Percentiles rank a stretch among this genome's conserved stretches.
Evolutionary conservation across 1,284 basidiomycete genomes (phyloP).

Genomic region (Butyriboletus appendiculatus): DNA sequence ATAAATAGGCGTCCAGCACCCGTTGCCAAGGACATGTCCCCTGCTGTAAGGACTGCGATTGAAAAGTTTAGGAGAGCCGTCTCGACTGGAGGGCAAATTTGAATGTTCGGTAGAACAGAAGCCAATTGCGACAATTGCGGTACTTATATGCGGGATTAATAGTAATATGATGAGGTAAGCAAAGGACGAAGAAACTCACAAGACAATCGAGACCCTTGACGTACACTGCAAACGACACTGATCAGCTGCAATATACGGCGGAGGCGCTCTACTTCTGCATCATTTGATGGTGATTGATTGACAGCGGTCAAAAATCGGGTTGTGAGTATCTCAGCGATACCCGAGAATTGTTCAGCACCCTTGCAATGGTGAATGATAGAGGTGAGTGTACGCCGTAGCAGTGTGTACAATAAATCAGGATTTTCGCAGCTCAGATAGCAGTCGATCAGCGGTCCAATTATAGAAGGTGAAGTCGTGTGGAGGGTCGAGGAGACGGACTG

Average conservation of each 20-base stretch:
- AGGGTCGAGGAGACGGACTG: conserved; percentile 78
- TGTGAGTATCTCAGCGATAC: conserved; percentile 57
- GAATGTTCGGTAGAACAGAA: conserved; percentile 42
- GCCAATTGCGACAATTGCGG: conserved; percentile 52
- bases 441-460: conserved; percentile 58
- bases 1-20: conserved; percentile 60
- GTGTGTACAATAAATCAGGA: conserved; percentile 48
- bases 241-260: conserved; percentile 48
- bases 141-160: conserved; percentile 33
- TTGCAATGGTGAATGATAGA: conserved; percentile 82
- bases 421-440: conserved; percentile 50
- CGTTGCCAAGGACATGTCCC: conserved; percentile 67
- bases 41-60: conserved; percentile 53
- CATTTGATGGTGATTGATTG: conserved; percentile 11
- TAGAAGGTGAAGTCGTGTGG: conserved; percentile 70
- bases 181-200: conserved; percentile 40
- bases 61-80: conserved; percentile 50
- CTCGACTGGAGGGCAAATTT: conserved; percentile 40
- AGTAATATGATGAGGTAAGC: neutral
- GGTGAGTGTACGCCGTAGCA: conserved; percentile 72
- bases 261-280: conserved; percentile 26
- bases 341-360: conserved; percentile 59
- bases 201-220: conserved; percentile 63
- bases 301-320: conserved; percentile 32
- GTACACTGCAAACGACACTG: conserved; percentile 55